A percentile compares a stretch with the other conserved stretches of the same genome.
Evolutionary conservation across 345 rosid species (phyloP).

Genomic region (Ceriops tagal): DNA sequence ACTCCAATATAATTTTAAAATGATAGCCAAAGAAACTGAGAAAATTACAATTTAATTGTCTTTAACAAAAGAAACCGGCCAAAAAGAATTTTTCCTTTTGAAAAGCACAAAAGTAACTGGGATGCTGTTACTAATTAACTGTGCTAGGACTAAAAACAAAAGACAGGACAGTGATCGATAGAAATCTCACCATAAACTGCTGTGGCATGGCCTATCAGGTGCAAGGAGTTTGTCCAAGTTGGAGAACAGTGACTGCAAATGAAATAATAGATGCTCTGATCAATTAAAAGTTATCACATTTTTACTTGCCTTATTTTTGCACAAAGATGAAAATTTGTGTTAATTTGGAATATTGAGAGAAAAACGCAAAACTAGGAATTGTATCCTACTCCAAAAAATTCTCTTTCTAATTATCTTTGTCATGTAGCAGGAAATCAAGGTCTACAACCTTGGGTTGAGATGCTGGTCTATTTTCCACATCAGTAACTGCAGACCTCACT

Average conservation of each 20-base stretch:
- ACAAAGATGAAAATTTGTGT: too few relatives aligned
- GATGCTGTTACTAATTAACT: neutral
- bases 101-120: neutral
- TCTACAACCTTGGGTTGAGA: neutral
- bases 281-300: slow-evolving; percentile 1
- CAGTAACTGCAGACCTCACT: neutral
- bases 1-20: too few relatives aligned
- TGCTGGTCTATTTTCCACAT: neutral
- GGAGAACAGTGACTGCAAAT: slow-evolving; percentile 69
- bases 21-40: neutral
- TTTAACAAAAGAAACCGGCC: too few relatives aligned
- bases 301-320: too few relatives aligned
- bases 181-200: slow-evolving; percentile 74
- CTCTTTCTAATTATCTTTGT: neutral
- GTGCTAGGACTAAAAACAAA: neutral
- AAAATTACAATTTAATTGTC: too few relatives aligned
- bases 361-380: too few relatives aligned
- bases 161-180: neutral
- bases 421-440: neutral
- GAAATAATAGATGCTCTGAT: slow-evolving; percentile 19
- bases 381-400: neutral
- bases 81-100: neutral
- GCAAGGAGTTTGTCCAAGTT: slow-evolving; percentile 78
- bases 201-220: slow-evolving; percentile 86
- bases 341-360: too few relatives aligned